Evolutionary conservation across 495 filamentous ascomycete species (phyloP).

Genomic region (Lasiosphaeriaceae sp.): DNA sequence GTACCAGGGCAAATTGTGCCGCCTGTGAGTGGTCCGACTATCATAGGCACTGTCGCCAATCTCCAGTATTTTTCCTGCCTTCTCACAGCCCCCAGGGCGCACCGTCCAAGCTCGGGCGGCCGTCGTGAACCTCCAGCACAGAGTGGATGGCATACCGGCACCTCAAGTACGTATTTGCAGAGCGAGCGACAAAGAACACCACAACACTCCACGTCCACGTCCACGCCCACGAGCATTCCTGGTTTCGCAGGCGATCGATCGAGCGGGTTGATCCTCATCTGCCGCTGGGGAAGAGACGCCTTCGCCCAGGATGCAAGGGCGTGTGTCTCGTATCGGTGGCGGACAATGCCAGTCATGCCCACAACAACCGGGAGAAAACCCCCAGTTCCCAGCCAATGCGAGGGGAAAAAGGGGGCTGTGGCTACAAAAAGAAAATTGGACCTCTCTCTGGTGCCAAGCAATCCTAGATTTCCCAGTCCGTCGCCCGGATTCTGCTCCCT

Average conservation of each 20-base stretch:
- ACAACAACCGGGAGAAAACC: constrained; percentile 2
- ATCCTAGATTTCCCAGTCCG: neutral
- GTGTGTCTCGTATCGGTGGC: constrained; percentile 7
- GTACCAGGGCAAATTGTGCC: neutral
- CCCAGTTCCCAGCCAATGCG: neutral
- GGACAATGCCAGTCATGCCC: constrained; percentile 7
- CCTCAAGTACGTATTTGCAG: too few species aligned
- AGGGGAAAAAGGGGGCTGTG: neutral
- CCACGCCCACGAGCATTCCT: neutral
- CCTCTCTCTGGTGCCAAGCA: constrained; percentile 1
- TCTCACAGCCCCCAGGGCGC: too few species aligned
- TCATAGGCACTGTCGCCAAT: too few species aligned
- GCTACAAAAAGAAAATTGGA: constrained; percentile 7
- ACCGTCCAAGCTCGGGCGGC: too few species aligned
- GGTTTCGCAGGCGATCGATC: neutral
- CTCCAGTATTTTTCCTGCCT: too few species aligned
- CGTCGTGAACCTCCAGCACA: too few species aligned
- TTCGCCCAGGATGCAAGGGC: neutral
- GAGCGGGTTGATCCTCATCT: constrained; percentile 4
- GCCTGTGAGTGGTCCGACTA: neutral
- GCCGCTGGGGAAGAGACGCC: neutral
- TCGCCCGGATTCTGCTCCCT: neutral
- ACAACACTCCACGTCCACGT: neutral
- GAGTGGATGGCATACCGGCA: too few species aligned
- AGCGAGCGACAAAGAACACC: neutral